A percentile compares a stretch with the other conserved stretches of the same genome.
These are phyloP conservation scores for Penicillium olsonii DNA, from an alignment of 2,329 filamentous ascomycete species.

Conservation along the genomic window DNA sequence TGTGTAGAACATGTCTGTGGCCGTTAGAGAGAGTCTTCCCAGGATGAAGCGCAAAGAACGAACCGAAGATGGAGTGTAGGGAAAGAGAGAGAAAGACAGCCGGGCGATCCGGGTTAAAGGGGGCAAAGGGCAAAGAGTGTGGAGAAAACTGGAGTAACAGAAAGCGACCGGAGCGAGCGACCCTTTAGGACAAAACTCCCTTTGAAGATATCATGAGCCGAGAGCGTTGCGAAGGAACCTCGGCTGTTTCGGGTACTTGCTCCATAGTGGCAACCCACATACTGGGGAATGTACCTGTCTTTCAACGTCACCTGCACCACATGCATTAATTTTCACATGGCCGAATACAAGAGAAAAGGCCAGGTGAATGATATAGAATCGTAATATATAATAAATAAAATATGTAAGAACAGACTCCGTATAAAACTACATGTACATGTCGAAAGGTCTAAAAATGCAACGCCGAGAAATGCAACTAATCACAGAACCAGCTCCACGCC, in stretches of 20 bases:
- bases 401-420: no score
- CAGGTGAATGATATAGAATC: background rate
- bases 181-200: conserved; percentile 16
- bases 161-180: conserved; percentile 20
- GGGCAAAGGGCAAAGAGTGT: conserved; percentile 13
- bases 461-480: conserved; percentile 9
- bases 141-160: conserved; percentile 16
- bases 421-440: no score
- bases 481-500: conserved; percentile 26
- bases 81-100: conserved; percentile 31
- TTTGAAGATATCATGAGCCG: conserved; percentile 6
- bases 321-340: conserved; percentile 16
- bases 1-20: conserved; percentile 40
- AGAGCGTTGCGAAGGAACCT: conserved; percentile 13
- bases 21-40: background rate
- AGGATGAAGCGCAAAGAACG: background rate
- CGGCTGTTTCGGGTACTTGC: conserved; percentile 20
- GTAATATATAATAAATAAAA: background rate
- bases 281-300: conserved; percentile 13
- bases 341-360: background rate
- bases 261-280: background rate
- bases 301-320: conserved; percentile 16
- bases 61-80: background rate
- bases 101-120: conserved; percentile 8
- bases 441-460: no score